Evolutionary conservation across 257 asterid genomes (phyloP), one percentile per base, ranked within the genome.

Genomic region (Craterostigma plantagineum): DNA sequence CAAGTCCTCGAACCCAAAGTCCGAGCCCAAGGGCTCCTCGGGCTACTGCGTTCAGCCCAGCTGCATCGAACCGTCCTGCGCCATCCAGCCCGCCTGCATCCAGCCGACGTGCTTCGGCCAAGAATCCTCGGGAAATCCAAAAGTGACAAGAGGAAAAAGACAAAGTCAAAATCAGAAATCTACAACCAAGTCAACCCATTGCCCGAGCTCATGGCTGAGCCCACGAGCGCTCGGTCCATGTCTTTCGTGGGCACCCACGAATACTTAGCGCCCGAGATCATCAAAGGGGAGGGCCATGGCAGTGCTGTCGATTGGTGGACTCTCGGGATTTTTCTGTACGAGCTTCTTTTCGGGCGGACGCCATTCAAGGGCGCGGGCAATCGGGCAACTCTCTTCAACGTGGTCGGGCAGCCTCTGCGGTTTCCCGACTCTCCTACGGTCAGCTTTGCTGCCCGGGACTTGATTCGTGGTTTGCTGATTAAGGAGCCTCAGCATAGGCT

Each of bases 261-360:
- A 18, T 66, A 66, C 11, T 45, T 66, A 11, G 73, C 73, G 0
- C 73, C 73, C 0, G 73, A 66, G 39, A 66, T 66, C 37, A 62
- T 66, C 39, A 66, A 66, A 23, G 73, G 73, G 4, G 69, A 62
- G 47, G 69, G 73, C 30, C 73, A 66, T 39, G 73, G 73, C 16
- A 66, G 73, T 15, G 73, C 73, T 9, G 73, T 66, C 18, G 73
- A 66, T 43, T 66, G 73, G 73, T 66, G 73, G 73, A 66, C 73
- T 0, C 62, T 66, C 2, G 69, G 73, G 16, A 49, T 62, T 5
- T 66, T 66, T 11, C 45, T 66, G 0, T 62, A 66, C 8, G 73
- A 66, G 55, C 66, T 66, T 10, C 33, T 66, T 39, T 66, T 53
- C 27, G 73, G 73, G 9, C 33, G 52, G 37, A 66, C 73, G 0